These are phyloP conservation scores for Geranium brycei DNA, from an alignment of 345 rosid genomes.

Conservation along the genomic window DNA sequence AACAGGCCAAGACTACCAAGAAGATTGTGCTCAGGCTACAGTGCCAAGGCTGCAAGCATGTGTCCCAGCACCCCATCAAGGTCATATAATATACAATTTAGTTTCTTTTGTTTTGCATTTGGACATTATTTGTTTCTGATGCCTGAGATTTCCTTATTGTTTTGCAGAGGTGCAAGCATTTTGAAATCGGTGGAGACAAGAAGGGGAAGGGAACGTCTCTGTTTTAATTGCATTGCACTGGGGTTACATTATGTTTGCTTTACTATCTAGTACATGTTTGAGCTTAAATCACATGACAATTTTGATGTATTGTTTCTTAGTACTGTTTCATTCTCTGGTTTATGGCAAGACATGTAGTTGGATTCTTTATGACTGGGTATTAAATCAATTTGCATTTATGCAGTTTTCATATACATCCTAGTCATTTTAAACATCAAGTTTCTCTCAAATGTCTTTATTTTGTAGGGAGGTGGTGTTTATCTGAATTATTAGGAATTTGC, in stretches of 20 bases:
- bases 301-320: not conserved
- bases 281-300: not conserved
- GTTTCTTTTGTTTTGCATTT: not conserved
- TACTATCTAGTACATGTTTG: not conserved
- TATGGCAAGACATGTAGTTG: too few species aligned
- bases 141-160: not conserved
- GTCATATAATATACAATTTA: slow-evolving; percentile 11
- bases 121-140: not conserved
- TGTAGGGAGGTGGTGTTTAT: too few species aligned
- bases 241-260: not conserved
- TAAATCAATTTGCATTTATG: too few species aligned
- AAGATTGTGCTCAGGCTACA: slow-evolving; percentile 9
- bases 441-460: too few species aligned
- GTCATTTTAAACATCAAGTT: too few species aligned
- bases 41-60: slow-evolving; percentile 19
- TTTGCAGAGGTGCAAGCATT: slow-evolving; percentile 59
- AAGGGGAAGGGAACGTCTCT: slow-evolving; percentile 12
- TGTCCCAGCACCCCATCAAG: slow-evolving; percentile 64
- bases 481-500: too few species aligned
- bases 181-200: slow-evolving; percentile 66
- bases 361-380: too few species aligned
- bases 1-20: slow-evolving; percentile 66
- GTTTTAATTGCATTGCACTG: not conserved
- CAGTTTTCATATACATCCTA: too few species aligned
- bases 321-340: not conserved